Base-by-base conservation (phyloP, 164 flowering plant species). In the Platanus orientalis region DNA sequence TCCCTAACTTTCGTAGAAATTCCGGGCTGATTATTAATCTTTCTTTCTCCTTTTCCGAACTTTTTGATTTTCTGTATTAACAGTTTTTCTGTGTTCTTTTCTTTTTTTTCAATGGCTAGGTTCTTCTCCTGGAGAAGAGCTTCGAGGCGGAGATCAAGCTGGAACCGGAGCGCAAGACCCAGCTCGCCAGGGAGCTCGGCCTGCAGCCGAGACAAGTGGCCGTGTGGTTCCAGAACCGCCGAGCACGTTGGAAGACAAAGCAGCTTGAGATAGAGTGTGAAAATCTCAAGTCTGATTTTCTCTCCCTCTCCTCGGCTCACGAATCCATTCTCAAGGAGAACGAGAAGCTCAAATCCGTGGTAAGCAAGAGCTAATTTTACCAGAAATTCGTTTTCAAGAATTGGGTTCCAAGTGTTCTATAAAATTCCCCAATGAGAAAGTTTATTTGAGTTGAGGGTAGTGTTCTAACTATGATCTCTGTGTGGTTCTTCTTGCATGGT, bases 111-210 rank as follows among this genome's bases (percentile, higher is more conserved):
- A 32, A 32, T 23, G 51, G 7, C 7, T 25, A 49, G 26, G 53
- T 49, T 7, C 53, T n/a, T 49, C 53, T 20, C 26, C 20, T 49
- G 53, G 53, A 91, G 53, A 49, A 23, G 53, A 49, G 53, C 53
- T 49, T 49, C 26, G 53, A 49, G 53, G 26, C 10, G 7, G 53
- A 49, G 53, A 49, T n/a, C 53, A 49, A 49, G 53, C 26, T 49
- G 53, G 53, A 49, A 25, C 53, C 26, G 12, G 53, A 23, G 53
- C 25, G 53, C 1, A 49, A 49, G 53, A 49, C 25, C 11, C 26
- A 49, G 53, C 53, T 49, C 11, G 26, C 53, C 26, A 49, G 20
- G 25, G 20, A 49, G 53, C 53, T 49, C 53, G 53, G 53, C 1
- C 53, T 49, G 6, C 53, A 49, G 53, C 53, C 53, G 26, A 49